Conservation (phyloP, 2,329 filamentous ascomycete genomes). For the Pestalotiopsis sp. region DNA sequence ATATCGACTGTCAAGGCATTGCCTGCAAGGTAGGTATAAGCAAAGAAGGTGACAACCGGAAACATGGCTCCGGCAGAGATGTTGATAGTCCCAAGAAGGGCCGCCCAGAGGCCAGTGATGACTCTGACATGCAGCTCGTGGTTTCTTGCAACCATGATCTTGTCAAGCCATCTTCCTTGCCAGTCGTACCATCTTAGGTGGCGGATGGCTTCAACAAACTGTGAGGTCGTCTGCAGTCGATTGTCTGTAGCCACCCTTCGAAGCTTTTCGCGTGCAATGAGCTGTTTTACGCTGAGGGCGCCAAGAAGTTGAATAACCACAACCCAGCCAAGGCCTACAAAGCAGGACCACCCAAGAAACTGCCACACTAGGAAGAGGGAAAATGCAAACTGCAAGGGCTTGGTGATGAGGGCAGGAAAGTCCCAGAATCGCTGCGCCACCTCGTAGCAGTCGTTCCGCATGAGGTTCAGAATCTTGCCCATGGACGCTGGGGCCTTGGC, state of each 20-base stretch:
- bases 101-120: slow-evolving; percentile 63
- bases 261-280: slow-evolving; percentile 70
- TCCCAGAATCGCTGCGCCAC: slow-evolving; percentile 89
- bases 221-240: slow-evolving; percentile 78
- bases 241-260: slow-evolving; percentile 76
- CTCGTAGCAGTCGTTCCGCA: slow-evolving; percentile 82
- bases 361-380: slow-evolving; percentile 75
- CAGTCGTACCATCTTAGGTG: slow-evolving; percentile 83
- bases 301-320: slow-evolving; percentile 72
- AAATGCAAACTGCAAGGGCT: slow-evolving; percentile 76
- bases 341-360: slow-evolving; percentile 79
- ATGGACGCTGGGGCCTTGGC: slow-evolving; percentile 71
- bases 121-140: slow-evolving; percentile 69
- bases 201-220: slow-evolving; percentile 85
- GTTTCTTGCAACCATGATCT: slow-evolving; percentile 69
- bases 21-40: slow-evolving; percentile 74
- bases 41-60: slow-evolving; percentile 79
- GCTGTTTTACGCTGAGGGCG: slow-evolving; percentile 63
- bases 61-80: slow-evolving; percentile 74
- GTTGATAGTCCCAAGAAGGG: slow-evolving; percentile 70
- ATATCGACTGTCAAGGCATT: slow-evolving; percentile 75
- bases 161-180: slow-evolving; percentile 74
- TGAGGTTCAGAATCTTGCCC: slow-evolving; percentile 88
- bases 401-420: slow-evolving; percentile 73
- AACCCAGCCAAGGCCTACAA: slow-evolving; percentile 73